Conservation (phyloP, 169 alveolate genomes). For the Plasmodium vivax region DNA sequence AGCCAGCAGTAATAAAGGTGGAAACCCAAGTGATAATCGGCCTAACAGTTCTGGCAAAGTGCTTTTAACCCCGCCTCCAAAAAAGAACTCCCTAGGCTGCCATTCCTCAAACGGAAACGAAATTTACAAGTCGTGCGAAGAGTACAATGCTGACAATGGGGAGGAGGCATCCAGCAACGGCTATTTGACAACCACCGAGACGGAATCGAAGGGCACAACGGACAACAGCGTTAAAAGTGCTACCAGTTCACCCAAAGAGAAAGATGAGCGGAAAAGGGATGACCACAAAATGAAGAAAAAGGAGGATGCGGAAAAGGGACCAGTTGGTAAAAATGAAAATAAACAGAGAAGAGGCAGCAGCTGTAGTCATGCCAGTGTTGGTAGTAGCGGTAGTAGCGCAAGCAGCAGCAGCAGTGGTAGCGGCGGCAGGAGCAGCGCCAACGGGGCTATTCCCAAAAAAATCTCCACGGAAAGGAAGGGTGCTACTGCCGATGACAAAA, state of each 20-base stretch:
- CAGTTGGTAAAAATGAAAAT: neutral
- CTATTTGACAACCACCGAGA: slow-evolving; percentile 46
- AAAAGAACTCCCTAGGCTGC: slow-evolving; percentile 24
- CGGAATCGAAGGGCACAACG: slow-evolving; percentile 53
- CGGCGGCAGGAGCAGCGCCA: neutral
- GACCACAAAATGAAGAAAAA: neutral
- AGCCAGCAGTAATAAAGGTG: slow-evolving; percentile 2
- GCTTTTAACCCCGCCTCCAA: neutral
- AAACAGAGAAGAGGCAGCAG: neutral
- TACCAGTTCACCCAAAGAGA: neutral
- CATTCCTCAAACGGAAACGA: slow-evolving; percentile 69
- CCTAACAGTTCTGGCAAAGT: neutral
- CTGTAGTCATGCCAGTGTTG: neutral
- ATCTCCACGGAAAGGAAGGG: neutral
- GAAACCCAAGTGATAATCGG: neutral
- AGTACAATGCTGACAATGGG: slow-evolving; percentile 36
- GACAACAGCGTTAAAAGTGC: slow-evolving; percentile 32
- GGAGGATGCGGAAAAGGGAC: neutral
- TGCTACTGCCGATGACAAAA: neutral
- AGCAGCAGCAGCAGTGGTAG: neutral
- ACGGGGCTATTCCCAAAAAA: neutral
- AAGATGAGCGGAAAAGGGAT: neutral
- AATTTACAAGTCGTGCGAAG: slow-evolving; percentile 59
- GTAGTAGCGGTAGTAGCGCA: neutral
- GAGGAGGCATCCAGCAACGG: slow-evolving; percentile 46